Base-by-base conservation (phyloP, 495 filamentous ascomycete genomes). In the Penicillium maclennaniae region DNA sequence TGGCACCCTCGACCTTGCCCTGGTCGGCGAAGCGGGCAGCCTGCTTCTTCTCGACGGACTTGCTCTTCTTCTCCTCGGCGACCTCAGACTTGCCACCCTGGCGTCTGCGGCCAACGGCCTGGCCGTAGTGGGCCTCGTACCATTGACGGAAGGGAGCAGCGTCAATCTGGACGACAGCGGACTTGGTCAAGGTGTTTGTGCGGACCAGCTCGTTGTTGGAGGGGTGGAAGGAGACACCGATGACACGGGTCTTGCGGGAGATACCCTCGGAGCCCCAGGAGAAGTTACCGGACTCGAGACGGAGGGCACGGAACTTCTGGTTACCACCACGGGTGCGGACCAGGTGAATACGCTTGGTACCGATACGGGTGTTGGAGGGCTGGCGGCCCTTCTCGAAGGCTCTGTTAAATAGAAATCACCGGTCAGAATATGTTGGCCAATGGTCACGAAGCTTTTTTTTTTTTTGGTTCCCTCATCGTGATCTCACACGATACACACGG, bases 161-260 rank as follows among this genome's bases (percentile, higher is more conserved):
- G 76, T 98, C 93, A 79, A 98, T 81, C 81, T 97, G 95, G 72
- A 98, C 91, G 63, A 98, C 88, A 78, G 93, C 92, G 63, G 91
- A 88, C 81, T 91, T 95, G 82, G 93, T 98, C 72, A 99, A 83
- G 80, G 93, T 97, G 84, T 99, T 99, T 75, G 93, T 99, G 69
- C 93, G 95, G 81, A 99, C 90, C 66, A 99, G 83, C 78, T 99
- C 93, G 87, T 99, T 99, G 89, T 99, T 99, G 72, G 93, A 97
- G 47, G 93, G 95, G 77, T 99, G 93, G 86, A 87, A 99, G 68
- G 86, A 87, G 78, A 97, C 95, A 65, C 79, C 89, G 75, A 99
- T 96, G 69, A 99, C 90, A 83, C 93, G 95, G 76, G 87, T 87
- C 84, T 99, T 99, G 83, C 92, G 91, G 80, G 91, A 85, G 76